Percentiles rank a stretch among this genome's conserved stretches.
These are phyloP conservation scores for Oryza australiensis DNA, from an alignment of 176 grass and related monocot genomes.

Conservation along the genomic window DNA sequence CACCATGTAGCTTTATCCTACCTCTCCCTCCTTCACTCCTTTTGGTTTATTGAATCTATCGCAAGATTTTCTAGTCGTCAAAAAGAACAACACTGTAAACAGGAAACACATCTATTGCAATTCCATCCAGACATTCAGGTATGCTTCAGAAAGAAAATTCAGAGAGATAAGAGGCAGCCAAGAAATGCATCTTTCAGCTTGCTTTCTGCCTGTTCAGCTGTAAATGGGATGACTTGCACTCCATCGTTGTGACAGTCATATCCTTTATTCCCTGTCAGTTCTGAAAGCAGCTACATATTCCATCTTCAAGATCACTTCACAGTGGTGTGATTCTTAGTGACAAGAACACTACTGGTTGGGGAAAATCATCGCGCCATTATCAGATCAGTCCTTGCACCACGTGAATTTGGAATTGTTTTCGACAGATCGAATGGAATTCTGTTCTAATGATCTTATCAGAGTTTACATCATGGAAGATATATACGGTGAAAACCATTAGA, in stretches of 20 bases:
- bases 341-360: slow-evolving; percentile 10
- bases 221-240: neutral
- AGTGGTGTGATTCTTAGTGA: neutral
- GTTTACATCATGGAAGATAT: neutral
- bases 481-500: too few species aligned
- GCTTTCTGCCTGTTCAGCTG: neutral
- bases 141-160: neutral
- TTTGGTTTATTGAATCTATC: neutral
- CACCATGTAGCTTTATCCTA: slow-evolving; percentile 27
- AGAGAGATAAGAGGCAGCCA: neutral
- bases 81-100: slow-evolving; percentile 5
- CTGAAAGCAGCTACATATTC: slow-evolving; percentile 13
- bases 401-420: slow-evolving; percentile 7
- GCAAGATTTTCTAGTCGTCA: neutral
- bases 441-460: neutral
- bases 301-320: neutral
- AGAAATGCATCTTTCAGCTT: neutral
- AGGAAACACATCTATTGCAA: neutral
- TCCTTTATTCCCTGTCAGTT: slow-evolving; percentile 28
- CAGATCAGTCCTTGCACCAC: neutral
- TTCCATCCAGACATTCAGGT: slow-evolving; percentile 6
- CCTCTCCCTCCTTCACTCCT: neutral
- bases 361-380: slow-evolving; percentile 10
- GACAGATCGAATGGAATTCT: neutral
- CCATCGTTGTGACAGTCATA: neutral